A percentile compares a stretch with the other conserved stretches of the same genome.
Evolutionary conservation across 495 filamentous ascomycete genomes (phyloP).

Genomic region (Symbiotaphrina buchneri): DNA sequence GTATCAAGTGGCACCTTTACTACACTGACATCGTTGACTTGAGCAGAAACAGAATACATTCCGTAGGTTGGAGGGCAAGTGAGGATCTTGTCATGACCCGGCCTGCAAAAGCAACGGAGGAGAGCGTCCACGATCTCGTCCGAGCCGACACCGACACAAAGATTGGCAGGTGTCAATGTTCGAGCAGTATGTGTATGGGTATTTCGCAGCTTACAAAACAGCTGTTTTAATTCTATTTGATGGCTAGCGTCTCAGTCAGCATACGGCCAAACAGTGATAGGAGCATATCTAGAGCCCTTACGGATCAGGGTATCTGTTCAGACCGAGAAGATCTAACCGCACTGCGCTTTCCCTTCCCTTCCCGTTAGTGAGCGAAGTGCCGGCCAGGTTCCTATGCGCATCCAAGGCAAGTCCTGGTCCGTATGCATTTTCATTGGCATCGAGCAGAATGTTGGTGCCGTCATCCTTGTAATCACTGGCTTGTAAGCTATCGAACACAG

Average conservation of each 20-base stretch:
- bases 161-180: constrained; percentile 46
- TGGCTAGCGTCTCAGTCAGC: constrained; percentile 39
- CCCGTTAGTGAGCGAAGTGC: constrained; percentile 1
- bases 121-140: constrained; percentile 94
- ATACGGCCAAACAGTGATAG: too few relatives aligned
- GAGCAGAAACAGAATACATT: constrained; percentile 89
- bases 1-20: constrained; percentile 62
- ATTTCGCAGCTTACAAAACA: constrained; percentile 74
- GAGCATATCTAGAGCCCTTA: too few relatives aligned
- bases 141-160: constrained; percentile 87
- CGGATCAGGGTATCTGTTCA: constrained; percentile 95
- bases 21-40: constrained; percentile 74
- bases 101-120: constrained; percentile 75
- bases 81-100: constrained; percentile 71
- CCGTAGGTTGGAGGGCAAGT: constrained; percentile 94
- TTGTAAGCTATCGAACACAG: constrained; percentile 12
- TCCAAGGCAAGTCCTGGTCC: constrained; percentile 45
- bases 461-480: constrained; percentile 95
- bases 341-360: constrained; percentile 9
- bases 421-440: constrained; percentile 95
- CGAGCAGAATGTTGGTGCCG: constrained; percentile 86
- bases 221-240: constrained; percentile 65
- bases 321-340: constrained; percentile 44
- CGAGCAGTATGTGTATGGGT: constrained; percentile 52
- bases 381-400: constrained; percentile 18